Evolutionary conservation across 129 eudicot genomes (phyloP).

Genomic region (Flaveria trinervia): DNA sequence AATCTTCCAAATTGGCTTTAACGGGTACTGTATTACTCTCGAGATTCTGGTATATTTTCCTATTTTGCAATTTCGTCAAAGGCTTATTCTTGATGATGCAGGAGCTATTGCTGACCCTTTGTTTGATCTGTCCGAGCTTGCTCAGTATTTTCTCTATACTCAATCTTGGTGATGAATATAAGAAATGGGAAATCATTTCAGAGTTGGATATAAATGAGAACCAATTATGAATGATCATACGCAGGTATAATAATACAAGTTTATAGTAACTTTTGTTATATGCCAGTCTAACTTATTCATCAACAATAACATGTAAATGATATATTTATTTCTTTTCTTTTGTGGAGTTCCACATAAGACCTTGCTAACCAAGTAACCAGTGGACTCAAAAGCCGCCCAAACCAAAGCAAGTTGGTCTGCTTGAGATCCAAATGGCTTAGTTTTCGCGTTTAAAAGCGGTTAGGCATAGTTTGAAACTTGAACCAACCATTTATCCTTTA

Average conservation of each 20-base stretch:
- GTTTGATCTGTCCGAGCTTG: constrained; percentile 60
- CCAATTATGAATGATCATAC: constrained; percentile 63
- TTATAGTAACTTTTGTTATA: neutral
- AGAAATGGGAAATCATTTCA: constrained; percentile 58
- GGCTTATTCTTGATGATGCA: constrained; percentile 33
- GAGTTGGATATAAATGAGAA: constrained; percentile 30
- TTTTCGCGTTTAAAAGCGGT: neutral
- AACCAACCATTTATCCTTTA: neutral
- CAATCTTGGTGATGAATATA: constrained; percentile 55
- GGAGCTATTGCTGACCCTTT: constrained; percentile 61
- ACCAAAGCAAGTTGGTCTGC: neutral
- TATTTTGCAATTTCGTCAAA: neutral
- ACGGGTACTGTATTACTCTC: constrained; percentile 43
- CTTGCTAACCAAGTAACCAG: neutral
- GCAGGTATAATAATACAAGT: constrained; percentile 46
- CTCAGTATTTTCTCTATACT: constrained; percentile 63
- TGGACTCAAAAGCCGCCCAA: neutral
- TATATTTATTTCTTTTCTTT: neutral
- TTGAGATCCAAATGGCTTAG: neutral
- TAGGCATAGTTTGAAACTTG: neutral
- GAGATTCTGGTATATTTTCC: neutral
- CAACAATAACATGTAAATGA: neutral
- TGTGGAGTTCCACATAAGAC: neutral
- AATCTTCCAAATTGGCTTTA: constrained; percentile 78
- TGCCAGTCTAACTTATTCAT: neutral